Percentiles rank a stretch among this genome's conserved stretches.
These are phyloP conservation scores for Cladosporium colombiae DNA, from an alignment of 2,329 filamentous ascomycete genomes.

Conservation along the genomic window DNA sequence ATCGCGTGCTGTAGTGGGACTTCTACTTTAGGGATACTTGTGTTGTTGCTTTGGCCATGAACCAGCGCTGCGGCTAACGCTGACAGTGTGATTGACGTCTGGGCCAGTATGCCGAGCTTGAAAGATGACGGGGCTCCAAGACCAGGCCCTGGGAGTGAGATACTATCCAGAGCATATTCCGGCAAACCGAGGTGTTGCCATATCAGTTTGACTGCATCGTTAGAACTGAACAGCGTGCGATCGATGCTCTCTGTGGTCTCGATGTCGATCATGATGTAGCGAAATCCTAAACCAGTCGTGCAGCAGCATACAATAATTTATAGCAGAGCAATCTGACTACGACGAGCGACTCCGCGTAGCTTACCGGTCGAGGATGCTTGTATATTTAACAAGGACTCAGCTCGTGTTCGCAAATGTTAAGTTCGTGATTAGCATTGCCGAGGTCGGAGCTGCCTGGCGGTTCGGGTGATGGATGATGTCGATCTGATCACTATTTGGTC, in stretches of 20 bases:
- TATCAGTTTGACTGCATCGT: conserved; percentile 3
- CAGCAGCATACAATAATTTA: not conserved
- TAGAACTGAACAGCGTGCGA: not conserved
- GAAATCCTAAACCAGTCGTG: not conserved
- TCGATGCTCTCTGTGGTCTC: not conserved
- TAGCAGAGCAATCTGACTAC: not conserved
- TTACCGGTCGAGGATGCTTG: not conserved
- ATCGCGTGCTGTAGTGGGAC: conserved; percentile 51
- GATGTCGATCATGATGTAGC: not conserved
- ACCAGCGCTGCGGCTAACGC: conserved; percentile 53
- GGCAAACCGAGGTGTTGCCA: conserved; percentile 20
- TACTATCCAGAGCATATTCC: conserved; percentile 1
- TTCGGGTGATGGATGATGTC: not conserved
- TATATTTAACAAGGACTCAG: not conserved
- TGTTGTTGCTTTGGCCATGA: conserved; percentile 39
- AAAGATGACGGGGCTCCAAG: conserved; percentile 52
- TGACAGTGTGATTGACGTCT: conserved; percentile 54
- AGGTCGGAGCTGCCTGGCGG: not conserved
- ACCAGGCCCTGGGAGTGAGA: conserved; percentile 4
- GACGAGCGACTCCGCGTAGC: not conserved
- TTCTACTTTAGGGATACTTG: conserved; percentile 40
- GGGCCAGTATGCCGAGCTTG: conserved; percentile 56
- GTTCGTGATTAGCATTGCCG: not conserved
- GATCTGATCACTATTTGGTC: not conserved
- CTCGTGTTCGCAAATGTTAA: not conserved